Conservation (phyloP, 2,329 filamentous ascomycete genomes). For the Zasmidium cellare region DNA sequence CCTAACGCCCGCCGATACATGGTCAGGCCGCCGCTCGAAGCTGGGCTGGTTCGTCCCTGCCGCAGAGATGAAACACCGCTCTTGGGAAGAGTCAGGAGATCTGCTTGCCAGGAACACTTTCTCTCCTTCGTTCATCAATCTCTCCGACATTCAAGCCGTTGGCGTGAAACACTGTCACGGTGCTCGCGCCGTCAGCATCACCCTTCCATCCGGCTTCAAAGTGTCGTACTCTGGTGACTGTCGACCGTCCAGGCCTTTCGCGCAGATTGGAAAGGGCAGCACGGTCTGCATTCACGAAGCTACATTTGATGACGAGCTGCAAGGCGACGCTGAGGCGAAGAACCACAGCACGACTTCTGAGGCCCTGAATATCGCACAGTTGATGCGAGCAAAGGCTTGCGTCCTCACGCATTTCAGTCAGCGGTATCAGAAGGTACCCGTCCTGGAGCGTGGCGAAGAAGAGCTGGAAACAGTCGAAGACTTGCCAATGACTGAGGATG, state of each 20-base stretch:
- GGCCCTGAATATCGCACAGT: conserved; percentile 72
- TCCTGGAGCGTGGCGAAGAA: conserved; percentile 45
- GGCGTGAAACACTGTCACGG: conserved; percentile 76
- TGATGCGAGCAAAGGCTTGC: conserved; percentile 77
- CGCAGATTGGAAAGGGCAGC: conserved; percentile 67
- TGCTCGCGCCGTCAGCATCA: conserved; percentile 73
- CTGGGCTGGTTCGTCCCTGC: conserved; percentile 37
- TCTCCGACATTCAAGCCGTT: conserved; percentile 67
- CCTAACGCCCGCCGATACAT: conserved; percentile 35
- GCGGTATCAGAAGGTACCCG: conserved; percentile 76
- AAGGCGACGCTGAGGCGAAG: conserved; percentile 77
- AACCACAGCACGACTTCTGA: conserved; percentile 87
- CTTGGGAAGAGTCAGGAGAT: conserved; percentile 13
- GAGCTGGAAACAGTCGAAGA: conserved; percentile 28
- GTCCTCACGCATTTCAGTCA: conserved; percentile 95
- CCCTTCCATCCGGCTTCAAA: conserved; percentile 78
- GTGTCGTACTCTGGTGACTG: conserved; percentile 95
- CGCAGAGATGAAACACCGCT: conserved; percentile 21
- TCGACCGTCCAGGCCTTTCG: conserved; percentile 71
- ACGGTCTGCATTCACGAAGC: conserved; percentile 93
- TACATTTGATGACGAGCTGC: conserved; percentile 87
- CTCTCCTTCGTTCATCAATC: conserved; percentile 53
- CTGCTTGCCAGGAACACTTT: conserved; percentile 13
- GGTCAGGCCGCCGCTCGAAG: conserved; percentile 21
- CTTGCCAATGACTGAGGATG: conserved; percentile 8